Conservation (phyloP, 1,139 yeast genomes). For the Hanseniaspora uvarum region DNA sequence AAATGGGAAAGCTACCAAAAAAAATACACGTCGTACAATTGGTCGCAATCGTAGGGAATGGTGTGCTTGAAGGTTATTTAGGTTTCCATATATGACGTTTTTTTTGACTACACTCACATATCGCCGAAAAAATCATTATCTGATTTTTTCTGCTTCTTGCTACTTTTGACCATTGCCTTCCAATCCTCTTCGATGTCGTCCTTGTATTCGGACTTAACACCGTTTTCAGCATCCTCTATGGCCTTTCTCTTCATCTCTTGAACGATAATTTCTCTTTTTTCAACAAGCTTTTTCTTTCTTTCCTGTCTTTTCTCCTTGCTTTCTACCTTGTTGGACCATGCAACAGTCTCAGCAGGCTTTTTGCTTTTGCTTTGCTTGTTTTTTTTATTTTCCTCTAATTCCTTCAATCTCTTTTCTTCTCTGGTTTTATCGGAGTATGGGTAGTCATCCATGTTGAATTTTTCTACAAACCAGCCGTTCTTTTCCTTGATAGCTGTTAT, state of each 20-base stretch:
- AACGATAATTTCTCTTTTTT: constrained; percentile 57
- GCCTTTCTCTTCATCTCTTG: constrained; percentile 39
- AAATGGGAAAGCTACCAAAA: too few relatives aligned
- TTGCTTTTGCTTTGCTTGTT: constrained; percentile 40
- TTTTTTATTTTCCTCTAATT: constrained; percentile 39
- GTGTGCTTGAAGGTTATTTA: too few relatives aligned
- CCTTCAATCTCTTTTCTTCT: constrained; percentile 54
- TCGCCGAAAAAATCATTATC: constrained; percentile 63
- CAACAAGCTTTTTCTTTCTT: constrained; percentile 53
- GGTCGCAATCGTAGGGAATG: too few relatives aligned
- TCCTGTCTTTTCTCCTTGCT: constrained; percentile 54
- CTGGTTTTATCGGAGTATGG: constrained; percentile 53
- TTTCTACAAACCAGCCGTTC: constrained; percentile 60
- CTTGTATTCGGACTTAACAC: constrained; percentile 32
- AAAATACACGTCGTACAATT: too few relatives aligned
- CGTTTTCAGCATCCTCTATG: constrained; percentile 41
- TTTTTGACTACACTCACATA: constrained; percentile 35
- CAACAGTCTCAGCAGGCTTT: constrained; percentile 45
- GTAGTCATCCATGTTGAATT: constrained; percentile 55
- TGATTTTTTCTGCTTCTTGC: constrained; percentile 48
- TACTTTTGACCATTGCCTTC: constrained; percentile 68
- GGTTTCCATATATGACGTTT: neutral
- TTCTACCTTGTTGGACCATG: constrained; percentile 71
- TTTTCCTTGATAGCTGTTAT: constrained; percentile 24
- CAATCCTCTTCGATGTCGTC: constrained; percentile 66